Base-by-base conservation (phyloP, 2,329 filamentous ascomycete species). In the Colletotrichum tofieldiae region DNA sequence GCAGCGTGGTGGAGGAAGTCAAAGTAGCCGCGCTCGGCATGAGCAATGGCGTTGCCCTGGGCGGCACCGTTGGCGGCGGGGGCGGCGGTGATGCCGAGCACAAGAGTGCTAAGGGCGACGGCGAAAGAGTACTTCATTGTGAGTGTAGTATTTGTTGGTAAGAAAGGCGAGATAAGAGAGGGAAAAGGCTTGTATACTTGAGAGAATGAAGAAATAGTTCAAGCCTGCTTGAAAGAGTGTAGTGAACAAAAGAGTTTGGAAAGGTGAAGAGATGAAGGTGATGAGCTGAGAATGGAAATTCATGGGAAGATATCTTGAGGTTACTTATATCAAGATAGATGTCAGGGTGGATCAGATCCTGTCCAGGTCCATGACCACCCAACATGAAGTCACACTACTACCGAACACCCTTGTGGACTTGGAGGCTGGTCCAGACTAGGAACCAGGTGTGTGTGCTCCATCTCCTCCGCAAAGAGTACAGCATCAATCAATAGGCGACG, bases 141-240 rank as follows among this genome's bases (percentile, higher is more conserved):
- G 69, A 41, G n/a, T 54, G 35, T 61, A 58, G 8, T 52, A 35
- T 23, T 45, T 2, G 43, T 55, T 59, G 65, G n/a, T 37, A 56
- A 29, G 23, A 29, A 11, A 55, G 69, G 32, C 37, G 23, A 49
- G 29, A 8, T 67, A 39, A 52, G 51, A 49, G 39, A 55, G 62
- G 55, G 54, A 35, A 66, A 51, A 14, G 52, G 65, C 69, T 63
- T 69, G 65, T 69, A 59, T 65, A 69, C 69, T 55, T 60, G 59
- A 69, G 59, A 56, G 69, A 69, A 3, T 32, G 59, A 55, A 45
- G 35, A 72, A 69, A 54, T 18, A 54, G 47, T 69, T 72, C 69
- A 72, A 69, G 69, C 69, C 69, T 69, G 69, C 69, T 69, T 72
- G 69, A 69, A 72, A 49, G 65, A 72, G 39, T 69, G 65, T 69